Evolutionary conservation across 805 yeast species (phyloP).

Genomic region (Pichia eremophila): DNA sequence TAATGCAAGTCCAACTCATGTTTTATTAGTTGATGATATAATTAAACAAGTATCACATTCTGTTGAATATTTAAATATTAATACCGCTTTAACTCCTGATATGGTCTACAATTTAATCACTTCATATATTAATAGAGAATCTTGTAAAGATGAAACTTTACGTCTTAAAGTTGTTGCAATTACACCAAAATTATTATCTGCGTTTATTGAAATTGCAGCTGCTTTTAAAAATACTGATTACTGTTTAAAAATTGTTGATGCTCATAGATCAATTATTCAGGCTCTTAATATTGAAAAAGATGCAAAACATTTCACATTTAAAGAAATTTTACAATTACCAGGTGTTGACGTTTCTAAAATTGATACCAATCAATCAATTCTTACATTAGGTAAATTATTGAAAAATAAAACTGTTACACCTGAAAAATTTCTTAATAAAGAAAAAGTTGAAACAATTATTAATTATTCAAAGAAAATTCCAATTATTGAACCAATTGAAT

Average conservation of each 20-base stretch:
- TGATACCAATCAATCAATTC: slow-evolving; percentile 40
- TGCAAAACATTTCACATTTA: slow-evolving; percentile 36
- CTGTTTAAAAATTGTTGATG: slow-evolving; percentile 48
- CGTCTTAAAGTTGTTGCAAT: slow-evolving; percentile 51
- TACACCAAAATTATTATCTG: slow-evolving; percentile 57
- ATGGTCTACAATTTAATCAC: slow-evolving; percentile 44
- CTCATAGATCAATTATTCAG: slow-evolving; percentile 65
- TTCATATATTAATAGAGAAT: slow-evolving; percentile 49
- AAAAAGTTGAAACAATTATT: slow-evolving; percentile 32
- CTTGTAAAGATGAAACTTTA: slow-evolving; percentile 29
- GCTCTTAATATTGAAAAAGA: slow-evolving; percentile 44
- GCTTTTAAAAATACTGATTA: slow-evolving; percentile 68
- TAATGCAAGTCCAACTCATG: slow-evolving; percentile 64
- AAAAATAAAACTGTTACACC: slow-evolving; percentile 49
- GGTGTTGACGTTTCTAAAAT: slow-evolving; percentile 45
- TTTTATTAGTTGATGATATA: slow-evolving; percentile 49
- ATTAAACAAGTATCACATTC: slow-evolving; percentile 53
- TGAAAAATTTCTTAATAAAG: slow-evolving; percentile 46
- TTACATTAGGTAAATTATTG: slow-evolving; percentile 61
- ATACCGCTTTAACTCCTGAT: slow-evolving; percentile 31
- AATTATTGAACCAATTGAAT: slow-evolving; percentile 51
- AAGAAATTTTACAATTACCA: slow-evolving; percentile 76
- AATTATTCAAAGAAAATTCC: slow-evolving; percentile 61
- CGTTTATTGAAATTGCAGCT: slow-evolving; percentile 73
- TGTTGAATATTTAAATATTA: slow-evolving; percentile 48